Percentiles rank a stretch among this genome's conserved stretches.
Conservation (phyloP, 2,329 filamentous ascomycete genomes). For the Calonectria pseudoturangicola region DNA sequence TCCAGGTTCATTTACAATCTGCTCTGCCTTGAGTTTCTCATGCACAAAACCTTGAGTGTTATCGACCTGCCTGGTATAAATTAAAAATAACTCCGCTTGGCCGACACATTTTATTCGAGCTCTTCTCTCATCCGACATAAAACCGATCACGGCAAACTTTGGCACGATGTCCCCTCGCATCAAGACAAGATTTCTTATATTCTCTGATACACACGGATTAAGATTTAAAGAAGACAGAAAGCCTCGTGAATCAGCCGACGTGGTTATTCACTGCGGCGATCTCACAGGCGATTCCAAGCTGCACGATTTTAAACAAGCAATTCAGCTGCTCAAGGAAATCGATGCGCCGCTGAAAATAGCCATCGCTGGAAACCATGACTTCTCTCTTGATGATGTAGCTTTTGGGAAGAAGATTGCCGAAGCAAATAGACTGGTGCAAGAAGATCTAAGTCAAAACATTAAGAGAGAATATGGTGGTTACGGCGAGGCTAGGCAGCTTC, state of each 20-base stretch:
- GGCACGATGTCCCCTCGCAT: background rate
- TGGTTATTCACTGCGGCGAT: conserved; percentile 71
- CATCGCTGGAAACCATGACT: conserved; percentile 73
- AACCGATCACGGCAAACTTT: background rate
- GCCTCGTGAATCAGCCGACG: conserved; percentile 56
- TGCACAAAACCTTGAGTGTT: no score
- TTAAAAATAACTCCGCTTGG: no score
- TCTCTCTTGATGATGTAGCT: conserved; percentile 59
- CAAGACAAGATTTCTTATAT: conserved; percentile 44
- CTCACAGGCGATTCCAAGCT: conserved; percentile 67
- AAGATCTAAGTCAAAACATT: conserved; percentile 33
- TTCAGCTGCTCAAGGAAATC: conserved; percentile 62
- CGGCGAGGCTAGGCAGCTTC: conserved; percentile 59
- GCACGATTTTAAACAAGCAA: conserved; percentile 59
- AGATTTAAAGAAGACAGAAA: conserved; percentile 3
- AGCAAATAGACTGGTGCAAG: conserved; percentile 35
- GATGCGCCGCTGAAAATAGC: conserved; percentile 67
- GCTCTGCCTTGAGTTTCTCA: no score
- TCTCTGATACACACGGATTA: conserved; percentile 47
- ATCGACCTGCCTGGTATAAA: no score
- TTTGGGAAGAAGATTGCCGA: conserved; percentile 59
- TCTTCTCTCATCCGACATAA: no score
- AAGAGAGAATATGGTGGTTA: conserved; percentile 60
- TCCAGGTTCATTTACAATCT: no score
- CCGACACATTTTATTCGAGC: no score